Percentiles rank a stretch among this genome's conserved stretches.
Conservation (phyloP, 345 rosid genomes). For the Camelina neglecta region DNA sequence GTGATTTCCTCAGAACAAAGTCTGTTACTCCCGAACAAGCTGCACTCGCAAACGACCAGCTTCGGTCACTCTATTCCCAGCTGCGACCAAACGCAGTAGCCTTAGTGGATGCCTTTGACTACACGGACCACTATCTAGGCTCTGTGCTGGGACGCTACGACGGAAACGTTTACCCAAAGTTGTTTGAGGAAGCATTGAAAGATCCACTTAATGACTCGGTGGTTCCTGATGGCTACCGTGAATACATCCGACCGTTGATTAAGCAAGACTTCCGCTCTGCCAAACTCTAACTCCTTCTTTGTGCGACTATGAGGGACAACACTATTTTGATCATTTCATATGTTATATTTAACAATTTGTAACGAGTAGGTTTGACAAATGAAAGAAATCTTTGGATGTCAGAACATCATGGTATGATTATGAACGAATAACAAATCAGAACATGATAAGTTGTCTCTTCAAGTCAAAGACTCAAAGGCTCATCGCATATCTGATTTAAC, state of each 20-base stretch:
- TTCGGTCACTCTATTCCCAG: slow-evolving; percentile 68
- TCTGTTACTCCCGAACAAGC: slow-evolving; percentile 72
- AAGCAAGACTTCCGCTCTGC: slow-evolving; percentile 71
- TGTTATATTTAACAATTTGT: background rate
- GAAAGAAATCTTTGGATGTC: background rate
- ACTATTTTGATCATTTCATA: background rate
- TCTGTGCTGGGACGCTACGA: slow-evolving; percentile 87
- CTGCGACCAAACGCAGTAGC: slow-evolving; percentile 93
- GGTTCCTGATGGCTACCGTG: slow-evolving; percentile 87
- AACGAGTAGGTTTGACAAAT: background rate
- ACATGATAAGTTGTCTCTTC: background rate
- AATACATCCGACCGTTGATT: slow-evolving; percentile 70
- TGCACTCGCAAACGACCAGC: slow-evolving; percentile 72
- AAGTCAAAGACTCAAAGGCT: background rate
- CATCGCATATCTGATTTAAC: background rate
- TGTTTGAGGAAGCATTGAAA: slow-evolving; percentile 91
- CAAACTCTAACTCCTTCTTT: slow-evolving; percentile 51
- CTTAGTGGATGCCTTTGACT: slow-evolving; percentile 87
- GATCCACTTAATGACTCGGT: slow-evolving; percentile 90
- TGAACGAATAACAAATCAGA: background rate
- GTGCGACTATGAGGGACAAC: background rate
- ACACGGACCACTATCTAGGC: slow-evolving; percentile 86
- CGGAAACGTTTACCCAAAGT: slow-evolving; percentile 87
- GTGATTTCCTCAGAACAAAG: slow-evolving; percentile 75
- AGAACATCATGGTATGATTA: background rate